A percentile compares a stretch with the other conserved stretches of the same genome.
phyloP scores from a whole-genome alignment of 495 filamentous ascomycete genomes.

The Amorphotheca resinae region DNA sequence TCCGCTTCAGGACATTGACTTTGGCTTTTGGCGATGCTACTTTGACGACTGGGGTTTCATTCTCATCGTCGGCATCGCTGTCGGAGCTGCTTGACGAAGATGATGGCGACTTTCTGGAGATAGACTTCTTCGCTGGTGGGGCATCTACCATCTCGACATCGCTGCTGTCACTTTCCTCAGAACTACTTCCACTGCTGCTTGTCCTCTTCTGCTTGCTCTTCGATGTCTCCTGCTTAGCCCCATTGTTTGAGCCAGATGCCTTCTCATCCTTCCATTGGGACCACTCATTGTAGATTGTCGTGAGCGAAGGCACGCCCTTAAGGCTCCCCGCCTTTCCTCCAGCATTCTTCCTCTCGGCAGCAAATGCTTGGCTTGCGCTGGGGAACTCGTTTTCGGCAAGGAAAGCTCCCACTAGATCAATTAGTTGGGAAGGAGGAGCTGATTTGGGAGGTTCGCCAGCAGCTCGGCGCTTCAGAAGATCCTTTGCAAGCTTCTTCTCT shows the following conservation, averaged over 20 bases:
- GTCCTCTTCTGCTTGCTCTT: slow-evolving; percentile 24
- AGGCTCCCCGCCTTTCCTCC: slow-evolving; percentile 22
- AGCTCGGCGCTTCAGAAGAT: slow-evolving; percentile 14
- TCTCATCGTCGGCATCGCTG: slow-evolving; percentile 49
- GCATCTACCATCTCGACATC: slow-evolving; percentile 51
- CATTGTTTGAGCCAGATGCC: neutral
- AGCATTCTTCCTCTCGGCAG: slow-evolving; percentile 40
- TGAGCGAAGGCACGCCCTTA: slow-evolving; percentile 28
- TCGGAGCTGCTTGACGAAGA: slow-evolving; percentile 43
- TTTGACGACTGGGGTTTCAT: slow-evolving; percentile 26
- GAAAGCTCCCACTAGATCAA: slow-evolving; percentile 55
- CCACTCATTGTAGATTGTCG: slow-evolving; percentile 39
- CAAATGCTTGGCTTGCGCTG: slow-evolving; percentile 43
- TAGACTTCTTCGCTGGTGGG: slow-evolving; percentile 16
- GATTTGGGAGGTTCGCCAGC: slow-evolving; percentile 10
- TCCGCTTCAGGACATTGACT: slow-evolving; percentile 46
- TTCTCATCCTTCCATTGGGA: slow-evolving; percentile 16
- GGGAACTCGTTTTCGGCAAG: slow-evolving; percentile 52
- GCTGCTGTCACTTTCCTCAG: slow-evolving; percentile 26
- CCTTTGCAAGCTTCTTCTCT: slow-evolving; percentile 16
- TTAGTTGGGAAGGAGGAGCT: slow-evolving; percentile 41
- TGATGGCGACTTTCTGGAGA: slow-evolving; percentile 21
- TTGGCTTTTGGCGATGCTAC: slow-evolving; percentile 25
- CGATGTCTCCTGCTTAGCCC: slow-evolving; percentile 21
- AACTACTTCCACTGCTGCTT: slow-evolving; percentile 28